phyloP scores from a whole-genome alignment of 75 land plant species.

The Cryptomeria japonica region DNA sequence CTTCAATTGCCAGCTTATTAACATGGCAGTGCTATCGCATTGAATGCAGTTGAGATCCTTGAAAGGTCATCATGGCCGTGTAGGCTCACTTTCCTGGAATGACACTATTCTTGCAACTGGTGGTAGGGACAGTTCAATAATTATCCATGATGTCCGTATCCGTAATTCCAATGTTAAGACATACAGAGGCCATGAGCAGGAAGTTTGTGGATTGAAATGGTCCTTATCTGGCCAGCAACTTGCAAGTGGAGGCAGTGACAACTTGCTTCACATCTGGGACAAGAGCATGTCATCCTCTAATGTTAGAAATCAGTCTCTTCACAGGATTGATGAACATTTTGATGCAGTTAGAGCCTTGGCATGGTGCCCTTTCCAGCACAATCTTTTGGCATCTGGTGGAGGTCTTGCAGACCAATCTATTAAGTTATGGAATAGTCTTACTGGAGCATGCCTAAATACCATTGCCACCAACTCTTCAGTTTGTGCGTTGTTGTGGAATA shows the following conservation, averaged over 20 bases:
- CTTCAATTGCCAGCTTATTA: background rate
- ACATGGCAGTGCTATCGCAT: background rate
- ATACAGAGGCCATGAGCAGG: conserved; percentile 43
- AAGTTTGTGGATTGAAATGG: conserved; percentile 73
- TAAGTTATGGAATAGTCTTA: conserved; percentile 88
- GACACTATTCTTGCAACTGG: conserved; percentile 72
- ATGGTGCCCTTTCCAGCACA: conserved; percentile 95
- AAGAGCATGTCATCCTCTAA: conserved; percentile 23
- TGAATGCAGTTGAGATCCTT: conserved; percentile 49
- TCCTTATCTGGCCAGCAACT: conserved; percentile 51
- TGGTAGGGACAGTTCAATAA: conserved; percentile 63
- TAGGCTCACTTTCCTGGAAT: conserved; percentile 90
- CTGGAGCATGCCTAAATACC: conserved; percentile 78
- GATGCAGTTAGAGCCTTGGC: conserved; percentile 54
- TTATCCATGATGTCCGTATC: conserved; percentile 67
- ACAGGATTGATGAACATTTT: conserved; percentile 45
- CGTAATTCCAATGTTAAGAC: conserved; percentile 32
- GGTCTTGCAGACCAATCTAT: conserved; percentile 73
- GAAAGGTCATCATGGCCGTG: conserved; percentile 60
- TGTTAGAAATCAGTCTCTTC: conserved; percentile 34
- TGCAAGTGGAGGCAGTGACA: conserved; percentile 67
- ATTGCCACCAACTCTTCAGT: conserved; percentile 86
- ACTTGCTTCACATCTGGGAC: conserved; percentile 53
- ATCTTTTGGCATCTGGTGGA: conserved; percentile 86
- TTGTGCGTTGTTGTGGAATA: conserved; percentile 79